Evolutionary conservation across 164 flowering plant species (phyloP), one percentile per base, ranked within the genome.

Genomic region (Buxus sempervirens): DNA sequence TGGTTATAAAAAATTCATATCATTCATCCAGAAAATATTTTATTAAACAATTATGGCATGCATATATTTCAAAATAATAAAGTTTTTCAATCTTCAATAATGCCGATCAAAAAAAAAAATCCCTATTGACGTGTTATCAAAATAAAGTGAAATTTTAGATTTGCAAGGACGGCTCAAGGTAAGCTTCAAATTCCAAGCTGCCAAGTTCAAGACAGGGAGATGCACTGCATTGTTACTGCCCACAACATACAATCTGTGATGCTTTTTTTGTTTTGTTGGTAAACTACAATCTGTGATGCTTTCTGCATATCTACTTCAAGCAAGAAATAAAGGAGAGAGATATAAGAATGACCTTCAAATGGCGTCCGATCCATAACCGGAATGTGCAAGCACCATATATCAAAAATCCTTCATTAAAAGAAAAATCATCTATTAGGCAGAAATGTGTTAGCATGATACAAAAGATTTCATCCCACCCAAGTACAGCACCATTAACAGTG

Each of bases 361-460:
- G 89, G 54, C 22, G 89, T 87, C 70, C 88, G 77, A 63, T 87
- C 86, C 76, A 38, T 67, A 13, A 78, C 82, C 5, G 89, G 89
- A 65, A 85, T 81, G 70, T 85, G 89, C 77, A 87, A 67, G 77
- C 91, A 85, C 91, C 89, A 83, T 41, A 83, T 54, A 58, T 85
- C 83, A 69, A 85, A 87, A 32, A 86, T 77, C 86, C 88, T 86
- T 64, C 75, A 79, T 36, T 54, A 54, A 59, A 61, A 5, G 23
- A 55, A 32, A 64, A 15, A 57, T 20, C 41, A 60, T 38, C 25
- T 18, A 62, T 62, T 32, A 61, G 45, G 15, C 26, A 21, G 20
- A 13, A 49, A 8, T n/a, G 28, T 54, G n/a, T 57, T 28, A 8
- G 32, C 16, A 62, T 12, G 21, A 36, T 22, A 41, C 20, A 27